A percentile compares a stretch with the other conserved stretches of the same genome.
These are phyloP conservation scores for Thalia dealbata DNA, from an alignment of 176 grass and related monocot species.

Conservation along the genomic window DNA sequence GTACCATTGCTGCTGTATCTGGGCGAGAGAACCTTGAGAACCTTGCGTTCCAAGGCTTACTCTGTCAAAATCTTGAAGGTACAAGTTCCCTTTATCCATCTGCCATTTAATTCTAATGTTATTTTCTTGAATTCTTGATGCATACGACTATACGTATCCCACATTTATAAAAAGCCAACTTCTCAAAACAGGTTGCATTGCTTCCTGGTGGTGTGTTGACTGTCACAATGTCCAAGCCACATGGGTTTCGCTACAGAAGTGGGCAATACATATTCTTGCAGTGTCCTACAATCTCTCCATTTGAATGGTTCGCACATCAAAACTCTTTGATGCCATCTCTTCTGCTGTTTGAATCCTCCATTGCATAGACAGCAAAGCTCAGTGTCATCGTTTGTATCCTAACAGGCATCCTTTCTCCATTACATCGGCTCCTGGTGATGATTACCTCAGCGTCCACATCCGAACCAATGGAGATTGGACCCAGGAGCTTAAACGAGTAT, in stretches of 20 bases:
- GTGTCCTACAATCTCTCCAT: slow-evolving; percentile 80
- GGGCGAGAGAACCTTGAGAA: slow-evolving; percentile 68
- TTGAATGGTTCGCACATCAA: slow-evolving; percentile 61
- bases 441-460: slow-evolving; percentile 91
- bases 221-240: slow-evolving; percentile 93
- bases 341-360: neutral
- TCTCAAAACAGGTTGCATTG: slow-evolving; percentile 47
- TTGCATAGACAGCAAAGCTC: neutral
- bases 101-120: neutral
- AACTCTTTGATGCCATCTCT: slow-evolving; percentile 1
- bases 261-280: slow-evolving; percentile 99
- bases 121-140: neutral
- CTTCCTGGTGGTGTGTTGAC: slow-evolving; percentile 92
- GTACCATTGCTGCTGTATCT: slow-evolving; percentile 63
- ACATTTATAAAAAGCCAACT: neutral
- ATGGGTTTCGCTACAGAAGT: slow-evolving; percentile 94
- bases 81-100: neutral
- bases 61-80: slow-evolving; percentile 90
- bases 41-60: slow-evolving; percentile 80
- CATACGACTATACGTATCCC: neutral
- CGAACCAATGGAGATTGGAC: slow-evolving; percentile 90
- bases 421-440: slow-evolving; percentile 93
- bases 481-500: slow-evolving; percentile 86
- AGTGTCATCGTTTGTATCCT: neutral
- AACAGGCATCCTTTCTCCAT: slow-evolving; percentile 97